Base-by-base conservation (phyloP, 164 flowering plant species). In the Vitis rupestris region DNA sequence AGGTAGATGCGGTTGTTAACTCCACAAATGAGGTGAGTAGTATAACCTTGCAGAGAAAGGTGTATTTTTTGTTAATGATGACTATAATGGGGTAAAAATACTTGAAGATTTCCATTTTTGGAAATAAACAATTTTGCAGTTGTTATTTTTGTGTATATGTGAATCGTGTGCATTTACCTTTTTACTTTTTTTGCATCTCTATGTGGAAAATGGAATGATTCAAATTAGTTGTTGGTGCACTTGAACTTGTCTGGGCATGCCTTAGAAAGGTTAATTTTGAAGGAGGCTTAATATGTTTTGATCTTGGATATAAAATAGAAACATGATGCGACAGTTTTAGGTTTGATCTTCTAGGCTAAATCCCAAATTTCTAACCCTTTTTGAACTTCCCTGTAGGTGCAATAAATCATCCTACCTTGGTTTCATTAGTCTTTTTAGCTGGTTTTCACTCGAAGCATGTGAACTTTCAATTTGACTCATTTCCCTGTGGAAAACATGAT, bases 1-100 rank as follows among this genome's bases (percentile, higher is more conserved):
- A 92, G 82, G 98, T 96, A 6, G 98, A 96, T 90, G 97, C 97
- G 55, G 99, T 96, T 53, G 99, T 96, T 53, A 96, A 96, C 74
- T 93, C 99, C 50, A 85, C 99, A 17, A 93, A 96, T 80, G 99
- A 96, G 97, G 97, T 93, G 69, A 73, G 82, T 62, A 23, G 4
- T n/a, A 7, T 8, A 16, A 3, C 37, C 11, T 48, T 69, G 5
- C 37, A 4, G 14, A 27, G 65, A 4, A 49, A 49, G 16, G n/a
- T 53, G 14, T 53, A 53, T 13, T 53, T 53, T 53, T 1, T 6
- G 5, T 53, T 53, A 13, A 23, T 2, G 27, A 23, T 23, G 27
- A 23, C 27, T 23, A 23, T 23, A 23, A 53, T 53, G 56, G 14
- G 56, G n/a, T 53, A 13, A 4, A 53, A n/a, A 53, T 4, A n/a